These are phyloP conservation scores for Entonaema liquescens DNA, from an alignment of 495 filamentous ascomycete species.

Conservation along the genomic window DNA sequence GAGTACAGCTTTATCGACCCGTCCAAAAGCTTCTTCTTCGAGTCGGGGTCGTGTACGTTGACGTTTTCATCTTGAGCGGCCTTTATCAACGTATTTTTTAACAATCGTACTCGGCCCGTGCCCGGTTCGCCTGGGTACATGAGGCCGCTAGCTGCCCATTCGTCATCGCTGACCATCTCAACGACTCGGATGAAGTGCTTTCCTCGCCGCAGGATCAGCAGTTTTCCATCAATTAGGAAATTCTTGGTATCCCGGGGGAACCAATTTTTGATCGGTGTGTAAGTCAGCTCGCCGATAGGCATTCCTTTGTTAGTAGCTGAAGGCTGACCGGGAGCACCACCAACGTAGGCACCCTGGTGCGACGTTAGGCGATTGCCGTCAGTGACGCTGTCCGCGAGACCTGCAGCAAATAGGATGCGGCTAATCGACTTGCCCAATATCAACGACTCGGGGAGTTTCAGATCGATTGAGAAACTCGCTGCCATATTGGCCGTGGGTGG, in stretches of 20 bases:
- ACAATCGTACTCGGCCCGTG: conserved; percentile 48
- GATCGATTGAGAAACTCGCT: conserved; percentile 51
- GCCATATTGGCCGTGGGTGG: conserved; percentile 16
- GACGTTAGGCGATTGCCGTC: conserved; percentile 72
- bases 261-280: conserved; percentile 69
- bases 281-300: conserved; percentile 64
- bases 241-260: conserved; percentile 62
- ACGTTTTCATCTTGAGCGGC: conserved; percentile 10
- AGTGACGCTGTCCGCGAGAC: conserved; percentile 68
- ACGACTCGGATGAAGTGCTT: conserved; percentile 84
- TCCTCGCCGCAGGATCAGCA: conserved; percentile 75
- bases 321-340: conserved; percentile 61
- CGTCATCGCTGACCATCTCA: conserved; percentile 74
- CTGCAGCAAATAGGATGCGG: conserved; percentile 71
- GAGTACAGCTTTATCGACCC: conserved; percentile 36
- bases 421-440: conserved; percentile 68
- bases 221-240: conserved; percentile 68
- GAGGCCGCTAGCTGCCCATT: conserved; percentile 60
- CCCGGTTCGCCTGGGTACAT: conserved; percentile 56
- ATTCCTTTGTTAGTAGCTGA: conserved; percentile 55
- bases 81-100: conserved; percentile 40
- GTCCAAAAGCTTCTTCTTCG: conserved; percentile 27
- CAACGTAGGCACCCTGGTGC: conserved; percentile 71
- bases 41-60: not conserved
- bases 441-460: conserved; percentile 72